phyloP scores from a whole-genome alignment of 2,329 filamentous ascomycete genomes.

The Alternaria brassicicola region DNA sequence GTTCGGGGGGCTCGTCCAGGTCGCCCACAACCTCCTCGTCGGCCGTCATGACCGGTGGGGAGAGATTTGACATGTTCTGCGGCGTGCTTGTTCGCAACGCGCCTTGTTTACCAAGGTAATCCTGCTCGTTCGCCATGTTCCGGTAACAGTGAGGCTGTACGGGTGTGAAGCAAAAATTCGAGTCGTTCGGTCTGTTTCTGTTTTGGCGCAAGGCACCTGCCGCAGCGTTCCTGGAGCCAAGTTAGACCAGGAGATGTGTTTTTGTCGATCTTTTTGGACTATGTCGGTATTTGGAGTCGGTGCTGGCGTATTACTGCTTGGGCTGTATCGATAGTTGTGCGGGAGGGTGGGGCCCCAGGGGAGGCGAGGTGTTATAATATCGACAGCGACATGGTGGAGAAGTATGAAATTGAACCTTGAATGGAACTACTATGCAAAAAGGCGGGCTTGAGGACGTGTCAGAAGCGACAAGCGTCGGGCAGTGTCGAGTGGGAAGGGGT shows the following conservation, averaged over 20 bases:
- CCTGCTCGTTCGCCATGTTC: conserved; percentile 47
- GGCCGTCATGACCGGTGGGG: conserved; percentile 29
- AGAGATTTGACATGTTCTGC: conserved; percentile 34
- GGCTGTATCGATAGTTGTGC: conserved; percentile 19
- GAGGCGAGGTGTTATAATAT: conserved; percentile 48
- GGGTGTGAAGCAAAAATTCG: background rate
- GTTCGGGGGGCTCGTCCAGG: conserved; percentile 86
- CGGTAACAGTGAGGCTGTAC: too few relatives aligned
- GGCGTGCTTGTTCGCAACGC: conserved; percentile 39
- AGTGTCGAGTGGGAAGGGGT: conserved; percentile 34
- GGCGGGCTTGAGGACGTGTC: conserved; percentile 28
- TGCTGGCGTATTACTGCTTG: conserved; percentile 12
- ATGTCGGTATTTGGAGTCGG: conserved; percentile 6
- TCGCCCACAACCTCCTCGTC: conserved; percentile 75
- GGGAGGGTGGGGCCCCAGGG: conserved; percentile 41
- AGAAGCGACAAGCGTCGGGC: conserved; percentile 26
- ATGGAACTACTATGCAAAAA: conserved; percentile 32
- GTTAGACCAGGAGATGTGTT: conserved; percentile 13
- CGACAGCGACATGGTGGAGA: conserved; percentile 42
- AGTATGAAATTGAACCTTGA: conserved; percentile 37
- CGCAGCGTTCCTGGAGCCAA: conserved; percentile 1
- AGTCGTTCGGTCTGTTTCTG: background rate
- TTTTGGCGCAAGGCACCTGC: background rate
- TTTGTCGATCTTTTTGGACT: conserved; percentile 8
- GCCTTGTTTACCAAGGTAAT: conserved; percentile 32